Evolutionary conservation across 2,329 filamentous ascomycete genomes (phyloP).

Genomic region (Bipolaris zeicola): DNA sequence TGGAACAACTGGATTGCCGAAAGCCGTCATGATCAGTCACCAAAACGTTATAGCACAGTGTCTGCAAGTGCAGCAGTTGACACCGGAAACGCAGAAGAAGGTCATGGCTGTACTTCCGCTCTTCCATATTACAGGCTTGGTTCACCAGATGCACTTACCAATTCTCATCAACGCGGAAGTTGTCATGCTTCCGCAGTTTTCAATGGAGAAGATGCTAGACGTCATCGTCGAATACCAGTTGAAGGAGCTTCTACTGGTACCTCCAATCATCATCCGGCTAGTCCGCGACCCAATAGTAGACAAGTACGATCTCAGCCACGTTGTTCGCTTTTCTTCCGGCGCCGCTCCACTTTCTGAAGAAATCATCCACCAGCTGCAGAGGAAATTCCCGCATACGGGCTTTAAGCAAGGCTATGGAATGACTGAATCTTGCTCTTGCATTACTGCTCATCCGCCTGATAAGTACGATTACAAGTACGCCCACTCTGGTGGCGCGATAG

Average conservation of each 20-base stretch:
- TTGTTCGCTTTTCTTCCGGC: conserved; percentile 64
- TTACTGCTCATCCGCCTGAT: conserved; percentile 64
- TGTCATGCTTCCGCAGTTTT: conserved; percentile 68
- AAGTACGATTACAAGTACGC: conserved; percentile 64
- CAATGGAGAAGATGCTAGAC: conserved; percentile 58
- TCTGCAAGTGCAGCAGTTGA: conserved; percentile 57
- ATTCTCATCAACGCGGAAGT: conserved; percentile 69
- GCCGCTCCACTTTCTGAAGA: conserved; percentile 65
- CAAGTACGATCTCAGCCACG: conserved; percentile 62
- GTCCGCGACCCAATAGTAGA: conserved; percentile 61
- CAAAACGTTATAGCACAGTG: conserved; percentile 59
- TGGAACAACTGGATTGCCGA: conserved; percentile 48
- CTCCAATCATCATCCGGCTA: conserved; percentile 65
- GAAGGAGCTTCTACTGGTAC: conserved; percentile 59
- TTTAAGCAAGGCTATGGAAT: conserved; percentile 73
- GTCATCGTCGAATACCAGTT: conserved; percentile 55
- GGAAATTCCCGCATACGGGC: conserved; percentile 63
- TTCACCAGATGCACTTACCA: conserved; percentile 63
- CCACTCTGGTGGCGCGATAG: conserved; percentile 61
- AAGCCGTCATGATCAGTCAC: conserved; percentile 46
- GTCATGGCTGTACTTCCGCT: conserved; percentile 43
- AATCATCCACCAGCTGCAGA: conserved; percentile 61
- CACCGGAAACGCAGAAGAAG: conserved; percentile 50
- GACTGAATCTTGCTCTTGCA: conserved; percentile 69
- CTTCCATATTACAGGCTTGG: conserved; percentile 46